phyloP scores from a whole-genome alignment of 106 monocot genomes.

The Dendrobium chrysotoxum region DNA sequence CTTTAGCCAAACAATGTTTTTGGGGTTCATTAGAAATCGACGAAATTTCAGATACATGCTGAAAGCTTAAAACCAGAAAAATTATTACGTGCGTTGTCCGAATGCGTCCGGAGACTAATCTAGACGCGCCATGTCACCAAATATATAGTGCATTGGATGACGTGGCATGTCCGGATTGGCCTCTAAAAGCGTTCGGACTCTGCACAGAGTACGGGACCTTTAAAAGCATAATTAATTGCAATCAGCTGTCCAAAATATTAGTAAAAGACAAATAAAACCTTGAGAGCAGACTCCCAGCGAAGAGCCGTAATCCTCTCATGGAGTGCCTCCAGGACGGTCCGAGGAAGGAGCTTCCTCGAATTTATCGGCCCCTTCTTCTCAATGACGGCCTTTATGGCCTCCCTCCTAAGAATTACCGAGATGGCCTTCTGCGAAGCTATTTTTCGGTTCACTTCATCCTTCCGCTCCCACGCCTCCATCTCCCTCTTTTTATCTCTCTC shows the following conservation, averaged over 20 bases:
- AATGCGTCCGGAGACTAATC: no score
- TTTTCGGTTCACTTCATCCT: conserved; percentile 68
- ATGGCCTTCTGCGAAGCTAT: conserved; percentile 95
- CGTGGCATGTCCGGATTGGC: no score
- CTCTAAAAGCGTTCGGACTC: no score
- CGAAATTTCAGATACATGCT: background rate
- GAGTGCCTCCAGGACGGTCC: conserved; percentile 86
- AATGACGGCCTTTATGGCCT: conserved; percentile 76
- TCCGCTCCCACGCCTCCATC: conserved; percentile 29
- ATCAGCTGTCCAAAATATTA: background rate
- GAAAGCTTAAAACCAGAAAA: background rate
- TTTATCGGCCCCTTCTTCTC: conserved; percentile 67
- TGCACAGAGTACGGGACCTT: no score
- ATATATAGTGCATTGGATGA: no score
- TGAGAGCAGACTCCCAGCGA: conserved; percentile 93
- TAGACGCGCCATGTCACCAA: no score
- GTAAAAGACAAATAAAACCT: conserved; percentile 33
- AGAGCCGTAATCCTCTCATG: conserved; percentile 75
- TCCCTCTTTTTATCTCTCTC: conserved; percentile 5
- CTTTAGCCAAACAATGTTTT: background rate
- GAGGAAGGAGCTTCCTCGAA: conserved; percentile 72
- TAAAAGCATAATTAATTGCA: background rate
- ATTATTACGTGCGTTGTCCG: no score
- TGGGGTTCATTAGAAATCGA: background rate
- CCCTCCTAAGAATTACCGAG: conserved; percentile 72